Conservation (phyloP, 192 early-diverging fungal species). For the Physocladia obscura region DNA sequence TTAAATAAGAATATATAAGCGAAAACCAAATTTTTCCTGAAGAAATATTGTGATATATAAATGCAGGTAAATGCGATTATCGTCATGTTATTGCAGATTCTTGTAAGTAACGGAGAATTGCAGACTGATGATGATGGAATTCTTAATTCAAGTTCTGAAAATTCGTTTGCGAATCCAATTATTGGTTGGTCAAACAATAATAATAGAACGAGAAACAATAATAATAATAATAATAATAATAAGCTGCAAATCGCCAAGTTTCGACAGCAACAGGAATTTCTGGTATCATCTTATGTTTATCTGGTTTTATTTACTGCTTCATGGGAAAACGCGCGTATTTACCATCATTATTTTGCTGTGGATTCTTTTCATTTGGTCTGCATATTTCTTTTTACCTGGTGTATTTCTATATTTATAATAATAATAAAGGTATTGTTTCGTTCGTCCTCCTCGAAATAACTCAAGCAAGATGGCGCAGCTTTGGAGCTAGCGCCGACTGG, state of each 20-base stretch:
- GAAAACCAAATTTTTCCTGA: too few relatives aligned
- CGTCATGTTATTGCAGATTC: too few relatives aligned
- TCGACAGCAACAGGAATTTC: slow-evolving; percentile 13
- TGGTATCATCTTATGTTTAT: background rate
- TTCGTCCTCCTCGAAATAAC: slow-evolving; percentile 17
- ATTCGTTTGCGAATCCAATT: too few relatives aligned
- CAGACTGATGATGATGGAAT: too few relatives aligned
- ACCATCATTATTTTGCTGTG: slow-evolving; percentile 15
- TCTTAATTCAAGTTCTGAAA: too few relatives aligned
- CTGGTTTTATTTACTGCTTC: slow-evolving; percentile 23
- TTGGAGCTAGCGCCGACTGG: slow-evolving; percentile 25
- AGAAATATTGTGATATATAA: too few relatives aligned
- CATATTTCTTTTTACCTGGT: background rate
- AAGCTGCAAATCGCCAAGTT: slow-evolving; percentile 1
- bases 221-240: too few relatives aligned
- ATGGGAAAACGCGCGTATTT: slow-evolving; percentile 22
- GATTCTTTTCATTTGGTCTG: slow-evolving; percentile 23
- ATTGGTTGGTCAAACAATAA: too few relatives aligned
- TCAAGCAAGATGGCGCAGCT: slow-evolving; percentile 13
- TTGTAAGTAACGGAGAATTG: too few relatives aligned
- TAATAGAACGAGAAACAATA: too few relatives aligned
- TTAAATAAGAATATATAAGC: too few relatives aligned
- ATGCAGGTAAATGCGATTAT: too few relatives aligned
- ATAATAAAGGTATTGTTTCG: slow-evolving; percentile 3
- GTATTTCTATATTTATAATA: background rate